Base-by-base conservation (phyloP, 495 filamentous ascomycete species). In the Penicillium antarcticum region DNA sequence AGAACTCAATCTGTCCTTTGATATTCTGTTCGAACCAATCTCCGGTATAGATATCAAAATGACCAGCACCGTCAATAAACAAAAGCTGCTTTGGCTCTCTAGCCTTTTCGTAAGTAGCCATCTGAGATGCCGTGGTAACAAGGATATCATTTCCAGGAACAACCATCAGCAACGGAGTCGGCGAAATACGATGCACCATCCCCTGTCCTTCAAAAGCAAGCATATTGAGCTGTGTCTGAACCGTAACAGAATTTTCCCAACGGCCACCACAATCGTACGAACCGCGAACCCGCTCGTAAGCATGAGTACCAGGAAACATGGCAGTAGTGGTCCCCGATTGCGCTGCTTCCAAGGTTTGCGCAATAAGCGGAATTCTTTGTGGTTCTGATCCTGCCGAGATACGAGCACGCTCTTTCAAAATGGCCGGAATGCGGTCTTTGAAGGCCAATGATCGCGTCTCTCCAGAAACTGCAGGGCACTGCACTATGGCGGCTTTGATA, bases 131-230 rank as follows among this genome's bases (percentile, higher is more conserved):
- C 2, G 43, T 35, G 33, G 48, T 29, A 24, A 41, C 32, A 21
- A 42, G n/a, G 19, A 26, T 16, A 47, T 72, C 69, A 41, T 66
- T 54, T 12, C 58, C 50, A n/a, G 61, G 58, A 26, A 71, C 48
- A 13, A 58, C 56, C 56, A 72, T 66, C n/a, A 69, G 45, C 24
- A 72, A 49, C 2, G 67, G 69, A 18, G 62, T 71, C 5, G 70
- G 70, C 13, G 65, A 57, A 33, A 72, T 66, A 38, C 54, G 67
- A 42, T 69, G 59, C 32, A 71, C 57, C 21, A 51, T 42, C 17
- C 4, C 42, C 26, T 53, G 60, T 12, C 55, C 52, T 35, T 70
- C 56, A 52, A 67, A 62, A 17, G 11, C 53, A 34, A 65, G 59
- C 47, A 67, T 52, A 48, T 53, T 11, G n/a, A 54, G 45, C 40